These are phyloP conservation scores for Naganishia vishniacii DNA, from an alignment of 768 basidiomycete species.

Conservation along the genomic window DNA sequence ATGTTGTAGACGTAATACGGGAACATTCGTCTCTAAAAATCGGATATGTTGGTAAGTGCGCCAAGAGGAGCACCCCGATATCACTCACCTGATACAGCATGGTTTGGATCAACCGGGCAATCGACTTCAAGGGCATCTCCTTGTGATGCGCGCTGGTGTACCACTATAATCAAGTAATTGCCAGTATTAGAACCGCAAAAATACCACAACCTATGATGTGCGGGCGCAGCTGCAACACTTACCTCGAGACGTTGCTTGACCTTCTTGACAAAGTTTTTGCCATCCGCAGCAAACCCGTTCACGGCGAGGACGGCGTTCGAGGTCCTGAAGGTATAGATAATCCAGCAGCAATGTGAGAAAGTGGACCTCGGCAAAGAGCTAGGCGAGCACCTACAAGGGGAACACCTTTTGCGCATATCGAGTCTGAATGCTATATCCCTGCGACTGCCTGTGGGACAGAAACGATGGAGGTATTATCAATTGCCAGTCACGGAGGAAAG, in stretches of 20 bases:
- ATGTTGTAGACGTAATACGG: constrained; percentile 98
- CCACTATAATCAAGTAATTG: too few relatives aligned
- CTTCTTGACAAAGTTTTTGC: constrained; percentile 94
- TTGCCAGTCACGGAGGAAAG: background rate
- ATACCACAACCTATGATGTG: too few relatives aligned
- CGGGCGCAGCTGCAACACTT: too few relatives aligned
- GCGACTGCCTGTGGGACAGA: constrained; percentile 59
- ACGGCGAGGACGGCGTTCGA: constrained; percentile 89
- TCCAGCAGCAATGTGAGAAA: background rate
- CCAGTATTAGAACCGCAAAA: too few relatives aligned
- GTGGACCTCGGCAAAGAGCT: background rate
- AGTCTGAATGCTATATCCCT: constrained; percentile 97
- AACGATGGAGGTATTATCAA: background rate
- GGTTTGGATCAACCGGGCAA: constrained; percentile 96
- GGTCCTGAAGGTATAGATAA: constrained; percentile 56
- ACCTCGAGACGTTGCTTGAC: constrained; percentile 94
- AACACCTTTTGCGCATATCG: constrained; percentile 95
- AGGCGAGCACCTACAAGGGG: constrained; percentile 63
- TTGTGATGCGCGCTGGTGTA: constrained; percentile 95
- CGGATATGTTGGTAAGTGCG: background rate
- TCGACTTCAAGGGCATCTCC: constrained; percentile 91
- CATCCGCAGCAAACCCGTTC: constrained; percentile 95
- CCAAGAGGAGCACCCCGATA: constrained; percentile 58
- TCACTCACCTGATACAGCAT: constrained; percentile 70
- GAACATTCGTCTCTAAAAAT: constrained; percentile 54